Conservation (phyloP, 352 stramenopile genomes). For the Globisporangium ultimum region DNA sequence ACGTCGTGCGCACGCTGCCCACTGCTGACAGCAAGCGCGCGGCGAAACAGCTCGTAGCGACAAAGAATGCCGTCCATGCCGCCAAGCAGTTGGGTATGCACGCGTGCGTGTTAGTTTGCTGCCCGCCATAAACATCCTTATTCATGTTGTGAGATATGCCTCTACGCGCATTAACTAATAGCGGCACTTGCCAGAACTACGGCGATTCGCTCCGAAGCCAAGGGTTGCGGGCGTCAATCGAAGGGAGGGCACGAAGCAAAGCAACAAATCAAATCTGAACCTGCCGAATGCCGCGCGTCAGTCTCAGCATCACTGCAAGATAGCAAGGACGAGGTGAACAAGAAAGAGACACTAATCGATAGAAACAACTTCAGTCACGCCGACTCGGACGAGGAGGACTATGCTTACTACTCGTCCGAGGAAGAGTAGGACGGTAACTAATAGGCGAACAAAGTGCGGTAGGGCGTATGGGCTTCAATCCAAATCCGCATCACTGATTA, state of each 20-base stretch:
- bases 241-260: background rate
- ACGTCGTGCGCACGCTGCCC: constrained; percentile 7
- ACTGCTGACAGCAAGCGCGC: background rate
- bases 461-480: background rate
- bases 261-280: background rate
- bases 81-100: constrained; percentile 11
- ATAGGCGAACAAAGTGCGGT: background rate
- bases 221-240: too few relatives aligned
- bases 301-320: too few relatives aligned
- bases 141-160: too few relatives aligned
- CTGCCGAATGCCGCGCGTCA: background rate
- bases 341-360: background rate
- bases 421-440: background rate
- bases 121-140: too few relatives aligned
- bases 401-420: background rate
- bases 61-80: constrained; percentile 1
- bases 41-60: constrained; percentile 2
- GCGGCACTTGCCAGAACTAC: too few relatives aligned
- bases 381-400: background rate
- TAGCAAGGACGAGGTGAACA: background rate
- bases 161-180: too few relatives aligned
- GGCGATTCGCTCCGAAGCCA: too few relatives aligned
- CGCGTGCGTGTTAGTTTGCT: background rate
- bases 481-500: too few relatives aligned
- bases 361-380: background rate